Base-by-base conservation (phyloP, 1,284 basidiomycete genomes). In the Ustilago curta region DNA sequence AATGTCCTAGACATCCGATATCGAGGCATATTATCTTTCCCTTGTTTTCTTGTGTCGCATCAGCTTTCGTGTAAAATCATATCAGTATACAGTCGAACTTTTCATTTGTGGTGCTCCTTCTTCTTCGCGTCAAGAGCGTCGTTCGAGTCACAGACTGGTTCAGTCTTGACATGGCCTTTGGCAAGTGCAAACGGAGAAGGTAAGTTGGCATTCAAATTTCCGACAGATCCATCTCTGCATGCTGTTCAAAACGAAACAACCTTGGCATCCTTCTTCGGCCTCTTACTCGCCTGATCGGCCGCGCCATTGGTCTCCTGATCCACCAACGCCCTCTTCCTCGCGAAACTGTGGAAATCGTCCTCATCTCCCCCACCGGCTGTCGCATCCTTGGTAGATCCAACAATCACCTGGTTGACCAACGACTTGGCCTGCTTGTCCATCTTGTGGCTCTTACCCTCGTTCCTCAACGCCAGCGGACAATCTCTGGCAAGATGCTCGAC, bases 271-370 rank as follows among this genome's bases (percentile, higher is more conserved):
- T 53, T 64, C 58, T 65, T 68, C 4, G 19, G 35, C 32, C 47
- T 32, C 40, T 60, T 57, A 14, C 32, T 59, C 8, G 35, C 21
- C 32, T 65, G 59, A 0, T 37, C 35, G 16, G 35, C 35, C 16
- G 14, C 35, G 16, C 35, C 35, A 21, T 40, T 71, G 35, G 11
- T 54, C 47, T 73, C 64, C 6, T 54, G 87, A 45, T 91, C 90
- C 1, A 93, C 87, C 67, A 90, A 88, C 8, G 85, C 86, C 53
- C 87, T 89, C 69, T 87, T 88, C 45, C 92, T 88, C 77, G 90
- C 91, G 81, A 93, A 88, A 7, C 88, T 88, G 85, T 95, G 94
- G 86, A 95, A 96, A 82, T 96, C 94, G 82, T 96, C 94, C 85
- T 97, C 94, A 82, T 96, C 94, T 1, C 94, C 91, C 12, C 93